Evolutionary conservation across 1,284 basidiomycete species (phyloP).

Genomic region (Athelia psychrophila): DNA sequence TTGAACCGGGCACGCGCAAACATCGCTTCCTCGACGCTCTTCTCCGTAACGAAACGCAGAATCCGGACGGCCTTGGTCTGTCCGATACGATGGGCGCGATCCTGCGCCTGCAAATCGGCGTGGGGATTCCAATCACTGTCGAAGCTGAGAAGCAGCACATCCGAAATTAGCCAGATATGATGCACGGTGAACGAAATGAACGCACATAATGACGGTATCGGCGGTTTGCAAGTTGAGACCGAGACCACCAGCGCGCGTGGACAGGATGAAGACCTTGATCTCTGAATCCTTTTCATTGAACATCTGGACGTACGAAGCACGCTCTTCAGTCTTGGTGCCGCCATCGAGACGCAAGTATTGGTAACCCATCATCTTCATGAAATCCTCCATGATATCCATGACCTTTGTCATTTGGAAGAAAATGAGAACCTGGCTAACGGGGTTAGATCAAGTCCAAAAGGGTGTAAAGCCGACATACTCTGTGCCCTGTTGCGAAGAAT

Average conservation of each 20-base stretch:
- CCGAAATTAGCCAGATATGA: not conserved
- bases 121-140: slow-evolving; percentile 97
- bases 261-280: slow-evolving; percentile 93
- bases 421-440: slow-evolving; percentile 74
- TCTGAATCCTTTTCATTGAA: slow-evolving; percentile 94
- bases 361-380: slow-evolving; percentile 87
- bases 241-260: slow-evolving; percentile 95
- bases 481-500: slow-evolving; percentile 90
- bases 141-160: slow-evolving; percentile 50
- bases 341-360: slow-evolving; percentile 96
- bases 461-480: slow-evolving; percentile 47
- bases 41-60: slow-evolving; percentile 95
- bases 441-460: slow-evolving; percentile 4
- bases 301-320: slow-evolving; percentile 83
- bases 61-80: slow-evolving; percentile 99
- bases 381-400: slow-evolving; percentile 99
- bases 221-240: slow-evolving; percentile 98
- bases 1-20: slow-evolving; percentile 94
- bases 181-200: slow-evolving; percentile 17
- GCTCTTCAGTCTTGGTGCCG: slow-evolving; percentile 97
- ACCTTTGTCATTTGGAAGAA: slow-evolving; percentile 99
- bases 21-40: slow-evolving; percentile 98
- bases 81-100: slow-evolving; percentile 99
- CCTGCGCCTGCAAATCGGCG: slow-evolving; percentile 98
- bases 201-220: slow-evolving; percentile 98